Evolutionary conservation across 345 rosid genomes (phyloP).

Genomic region (Hypericum perforatum): DNA sequence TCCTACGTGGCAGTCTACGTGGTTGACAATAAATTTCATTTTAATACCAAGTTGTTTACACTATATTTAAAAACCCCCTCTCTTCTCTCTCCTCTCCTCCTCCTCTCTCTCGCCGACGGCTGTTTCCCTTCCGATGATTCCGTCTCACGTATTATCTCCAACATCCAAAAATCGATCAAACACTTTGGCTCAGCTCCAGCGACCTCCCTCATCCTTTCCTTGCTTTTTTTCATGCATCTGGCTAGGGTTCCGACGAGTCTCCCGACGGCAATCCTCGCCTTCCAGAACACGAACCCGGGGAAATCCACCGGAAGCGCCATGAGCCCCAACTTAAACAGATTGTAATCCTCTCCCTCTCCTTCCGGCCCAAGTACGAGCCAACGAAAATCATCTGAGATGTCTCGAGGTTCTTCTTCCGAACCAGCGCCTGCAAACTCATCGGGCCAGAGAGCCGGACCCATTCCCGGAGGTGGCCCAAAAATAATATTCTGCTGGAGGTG

Average conservation of each 20-base stretch:
- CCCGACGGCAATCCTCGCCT: slow-evolving; percentile 54
- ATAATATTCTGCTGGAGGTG: slow-evolving; percentile 53
- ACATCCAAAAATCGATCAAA: slow-evolving; percentile 81
- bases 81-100: no score
- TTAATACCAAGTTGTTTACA: no score
- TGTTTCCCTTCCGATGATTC: slow-evolving; percentile 21
- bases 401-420: slow-evolving; percentile 69
- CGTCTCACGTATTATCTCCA: slow-evolving; percentile 34
- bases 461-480: slow-evolving; percentile 37
- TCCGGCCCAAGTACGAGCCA: slow-evolving; percentile 44
- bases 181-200: slow-evolving; percentile 47
- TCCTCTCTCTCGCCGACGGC: slow-evolving; percentile 33
- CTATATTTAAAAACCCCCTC: no score
- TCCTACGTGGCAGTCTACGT: no score
- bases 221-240: slow-evolving; percentile 38
- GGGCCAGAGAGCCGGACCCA: slow-evolving; percentile 37
- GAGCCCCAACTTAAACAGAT: slow-evolving; percentile 59
- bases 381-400: slow-evolving; percentile 83
- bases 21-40: no score
- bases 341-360: slow-evolving; percentile 44
- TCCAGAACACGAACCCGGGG: slow-evolving; percentile 58
- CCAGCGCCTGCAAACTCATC: slow-evolving; percentile 33
- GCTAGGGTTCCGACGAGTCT: slow-evolving; percentile 38
- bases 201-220: slow-evolving; percentile 32
- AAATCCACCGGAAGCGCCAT: slow-evolving; percentile 66